phyloP scores from a whole-genome alignment of 176 grass and related monocot species.

The Pontederia paniculata region DNA sequence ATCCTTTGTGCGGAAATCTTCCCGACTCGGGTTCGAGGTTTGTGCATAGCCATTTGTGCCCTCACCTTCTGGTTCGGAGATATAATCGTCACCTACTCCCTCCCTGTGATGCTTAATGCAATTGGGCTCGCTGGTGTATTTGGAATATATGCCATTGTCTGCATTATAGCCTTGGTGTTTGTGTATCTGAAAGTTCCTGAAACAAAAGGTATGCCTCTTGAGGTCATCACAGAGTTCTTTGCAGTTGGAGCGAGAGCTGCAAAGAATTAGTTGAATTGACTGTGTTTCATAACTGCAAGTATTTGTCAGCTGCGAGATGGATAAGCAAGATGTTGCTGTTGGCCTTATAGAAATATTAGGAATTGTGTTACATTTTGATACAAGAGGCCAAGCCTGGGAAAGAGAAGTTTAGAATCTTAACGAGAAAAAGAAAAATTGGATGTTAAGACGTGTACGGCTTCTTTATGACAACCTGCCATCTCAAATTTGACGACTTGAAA shows the following conservation, averaged over 20 bases:
- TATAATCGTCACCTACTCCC: slow-evolving; percentile 68
- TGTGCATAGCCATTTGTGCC: slow-evolving; percentile 75
- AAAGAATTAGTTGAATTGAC: too few species aligned
- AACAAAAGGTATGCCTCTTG: slow-evolving; percentile 81
- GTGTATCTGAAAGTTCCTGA: slow-evolving; percentile 79
- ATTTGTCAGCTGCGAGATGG: too few species aligned
- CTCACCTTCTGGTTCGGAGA: slow-evolving; percentile 59
- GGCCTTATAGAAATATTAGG: too few species aligned
- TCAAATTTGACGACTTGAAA: too few species aligned
- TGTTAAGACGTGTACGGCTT: too few species aligned
- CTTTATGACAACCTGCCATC: too few species aligned
- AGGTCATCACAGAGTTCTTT: slow-evolving; percentile 83
- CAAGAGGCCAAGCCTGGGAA: too few species aligned
- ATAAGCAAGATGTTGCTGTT: too few species aligned
- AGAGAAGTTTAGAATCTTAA: too few species aligned
- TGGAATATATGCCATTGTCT: slow-evolving; percentile 63
- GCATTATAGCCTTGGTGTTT: slow-evolving; percentile 42
- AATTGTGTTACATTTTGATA: too few species aligned
- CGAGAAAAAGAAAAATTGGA: too few species aligned
- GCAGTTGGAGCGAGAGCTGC: slow-evolving; percentile 30
- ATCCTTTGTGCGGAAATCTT: slow-evolving; percentile 81
- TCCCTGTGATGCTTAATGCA: slow-evolving; percentile 59
- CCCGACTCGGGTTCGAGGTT: slow-evolving; percentile 59
- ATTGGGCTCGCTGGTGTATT: slow-evolving; percentile 72
- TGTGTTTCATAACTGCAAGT: too few species aligned